These are phyloP conservation scores for Tricholoma matsutake DNA, from an alignment of 768 basidiomycete genomes.

Conservation along the genomic window DNA sequence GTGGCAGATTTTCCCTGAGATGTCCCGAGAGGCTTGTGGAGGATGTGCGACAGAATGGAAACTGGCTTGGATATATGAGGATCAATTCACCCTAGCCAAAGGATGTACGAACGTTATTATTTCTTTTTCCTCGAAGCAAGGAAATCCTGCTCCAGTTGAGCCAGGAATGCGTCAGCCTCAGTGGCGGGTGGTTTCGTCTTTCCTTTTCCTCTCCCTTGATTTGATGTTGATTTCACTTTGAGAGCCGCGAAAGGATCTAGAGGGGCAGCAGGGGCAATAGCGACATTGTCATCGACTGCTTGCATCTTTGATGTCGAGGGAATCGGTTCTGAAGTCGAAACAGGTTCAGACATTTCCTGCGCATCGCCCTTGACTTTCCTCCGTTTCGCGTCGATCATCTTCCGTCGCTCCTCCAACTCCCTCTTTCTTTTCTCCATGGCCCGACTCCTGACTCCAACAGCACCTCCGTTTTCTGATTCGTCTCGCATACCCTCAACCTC, in stretches of 20 bases:
- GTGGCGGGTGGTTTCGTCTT: conserved; percentile 16
- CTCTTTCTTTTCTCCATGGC: conserved; percentile 73
- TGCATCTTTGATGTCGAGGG: background rate
- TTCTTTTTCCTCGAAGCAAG: conserved; percentile 29
- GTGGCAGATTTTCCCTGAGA: conserved; percentile 40
- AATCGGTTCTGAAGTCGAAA: conserved; percentile 4
- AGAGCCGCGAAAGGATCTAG: conserved; percentile 51
- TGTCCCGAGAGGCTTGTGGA: conserved; percentile 48
- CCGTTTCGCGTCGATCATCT: conserved; percentile 64
- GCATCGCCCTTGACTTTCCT: conserved; percentile 38
- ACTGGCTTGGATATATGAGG: background rate
- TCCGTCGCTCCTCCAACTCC: conserved; percentile 66
- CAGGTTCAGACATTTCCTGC: conserved; percentile 5
- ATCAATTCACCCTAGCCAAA: background rate
- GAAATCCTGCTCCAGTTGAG: conserved; percentile 64
- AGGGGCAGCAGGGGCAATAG: conserved; percentile 9
- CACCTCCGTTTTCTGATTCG: conserved; percentile 27
- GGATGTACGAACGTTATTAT: conserved; percentile 2
- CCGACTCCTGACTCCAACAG: conserved; percentile 41
- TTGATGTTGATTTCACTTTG: conserved; percentile 32
- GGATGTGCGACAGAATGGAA: conserved; percentile 25
- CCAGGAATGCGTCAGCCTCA: conserved; percentile 64
- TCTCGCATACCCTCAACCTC: conserved; percentile 72
- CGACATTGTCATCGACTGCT: background rate
- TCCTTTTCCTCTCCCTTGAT: conserved; percentile 20